phyloP scores from a whole-genome alignment of 2,329 filamentous ascomycete genomes.

The Aspergillus terreus region DNA sequence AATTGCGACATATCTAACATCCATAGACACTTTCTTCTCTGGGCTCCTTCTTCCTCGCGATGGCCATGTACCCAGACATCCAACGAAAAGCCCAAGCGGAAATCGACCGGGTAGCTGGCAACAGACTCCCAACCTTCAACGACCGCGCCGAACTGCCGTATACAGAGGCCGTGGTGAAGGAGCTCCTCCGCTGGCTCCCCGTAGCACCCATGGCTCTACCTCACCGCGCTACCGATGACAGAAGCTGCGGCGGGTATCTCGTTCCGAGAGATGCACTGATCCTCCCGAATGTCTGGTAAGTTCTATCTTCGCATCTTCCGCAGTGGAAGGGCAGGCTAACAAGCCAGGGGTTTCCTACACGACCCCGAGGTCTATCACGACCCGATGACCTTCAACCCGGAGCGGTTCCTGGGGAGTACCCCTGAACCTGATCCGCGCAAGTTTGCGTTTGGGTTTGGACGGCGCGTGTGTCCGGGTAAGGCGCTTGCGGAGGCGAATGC shows the following conservation, averaged over 20 bases:
- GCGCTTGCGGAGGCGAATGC: neutral
- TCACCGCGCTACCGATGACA: slow-evolving; percentile 22
- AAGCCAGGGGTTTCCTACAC: slow-evolving; percentile 17
- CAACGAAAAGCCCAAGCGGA: slow-evolving; percentile 1
- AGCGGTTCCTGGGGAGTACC: neutral
- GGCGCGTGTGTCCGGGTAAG: neutral
- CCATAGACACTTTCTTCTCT: neutral
- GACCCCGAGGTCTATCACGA: slow-evolving; percentile 24
- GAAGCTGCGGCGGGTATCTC: slow-evolving; percentile 17
- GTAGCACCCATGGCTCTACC: slow-evolving; percentile 27
- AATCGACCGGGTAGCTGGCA: slow-evolving; percentile 1
- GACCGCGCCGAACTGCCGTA: slow-evolving; percentile 36
- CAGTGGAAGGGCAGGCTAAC: neutral
- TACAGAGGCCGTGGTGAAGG: slow-evolving; percentile 32
- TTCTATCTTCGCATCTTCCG: neutral
- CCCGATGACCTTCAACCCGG: neutral
- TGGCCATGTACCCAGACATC: neutral
- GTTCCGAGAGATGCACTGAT: slow-evolving; percentile 33
- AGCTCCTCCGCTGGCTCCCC: slow-evolving; percentile 31
- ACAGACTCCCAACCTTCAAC: slow-evolving; percentile 30
- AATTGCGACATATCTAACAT: too few relatives aligned
- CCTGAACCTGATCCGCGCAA: neutral
- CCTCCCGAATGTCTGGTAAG: slow-evolving; percentile 34
- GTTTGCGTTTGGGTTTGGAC: neutral
- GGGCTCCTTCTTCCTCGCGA: slow-evolving; percentile 1